A percentile compares a stretch with the other conserved stretches of the same genome.
These are phyloP conservation scores for Balakata baccata DNA, from an alignment of 345 rosid genomes.

Conservation along the genomic window DNA sequence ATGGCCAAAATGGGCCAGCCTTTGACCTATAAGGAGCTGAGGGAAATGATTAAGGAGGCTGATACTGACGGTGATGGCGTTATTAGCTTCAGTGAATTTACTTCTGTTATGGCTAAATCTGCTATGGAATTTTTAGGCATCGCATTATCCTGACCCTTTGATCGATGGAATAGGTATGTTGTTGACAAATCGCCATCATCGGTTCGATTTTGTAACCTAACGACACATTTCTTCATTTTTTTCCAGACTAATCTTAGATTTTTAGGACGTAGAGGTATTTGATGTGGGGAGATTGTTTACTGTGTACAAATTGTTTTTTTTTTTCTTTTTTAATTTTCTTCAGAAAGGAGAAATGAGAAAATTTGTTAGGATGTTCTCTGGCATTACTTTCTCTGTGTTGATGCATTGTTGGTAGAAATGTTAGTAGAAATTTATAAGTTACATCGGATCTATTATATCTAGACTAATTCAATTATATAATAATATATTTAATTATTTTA, in stretches of 20 bases:
- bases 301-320: no score
- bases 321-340: no score
- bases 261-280: neutral
- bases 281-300: no score
- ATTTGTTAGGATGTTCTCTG: no score
- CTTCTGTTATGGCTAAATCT: conserved; percentile 70
- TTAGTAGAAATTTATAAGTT: no score
- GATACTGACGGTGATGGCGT: conserved; percentile 78
- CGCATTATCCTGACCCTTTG: conserved; percentile 19
- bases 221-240: neutral
- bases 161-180: conserved; percentile 6
- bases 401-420: no score
- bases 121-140: conserved; percentile 50
- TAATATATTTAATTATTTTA: no score
- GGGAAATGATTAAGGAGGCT: conserved; percentile 76
- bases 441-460: no score
- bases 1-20: conserved; percentile 95
- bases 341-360: no score
- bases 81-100: conserved; percentile 70
- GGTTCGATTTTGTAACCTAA: neutral
- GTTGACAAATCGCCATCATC: neutral
- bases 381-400: no score
- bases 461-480: no score
- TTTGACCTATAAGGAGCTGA: conserved; percentile 59
- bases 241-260: neutral